phyloP scores from a whole-genome alignment of 78 protist genomes.

The Isochrysis galbana region DNA sequence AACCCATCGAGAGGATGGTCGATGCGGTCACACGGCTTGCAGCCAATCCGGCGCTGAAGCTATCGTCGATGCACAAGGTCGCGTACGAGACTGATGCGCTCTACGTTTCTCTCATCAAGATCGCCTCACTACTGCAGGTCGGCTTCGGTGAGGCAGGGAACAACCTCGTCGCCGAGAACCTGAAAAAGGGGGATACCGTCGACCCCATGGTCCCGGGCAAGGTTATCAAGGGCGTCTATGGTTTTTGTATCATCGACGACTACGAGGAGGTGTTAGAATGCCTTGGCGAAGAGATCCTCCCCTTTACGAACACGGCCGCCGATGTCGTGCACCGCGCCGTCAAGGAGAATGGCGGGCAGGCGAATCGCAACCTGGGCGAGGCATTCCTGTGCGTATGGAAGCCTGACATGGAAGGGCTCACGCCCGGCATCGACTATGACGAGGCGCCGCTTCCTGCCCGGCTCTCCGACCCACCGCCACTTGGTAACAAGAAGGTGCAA shows the following conservation, averaged over 20 bases:
- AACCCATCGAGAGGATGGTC: not conserved
- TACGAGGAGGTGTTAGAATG: not conserved
- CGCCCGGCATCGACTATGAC: not conserved
- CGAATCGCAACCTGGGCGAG: conserved; percentile 23
- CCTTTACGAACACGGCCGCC: not conserved
- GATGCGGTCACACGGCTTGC: not conserved
- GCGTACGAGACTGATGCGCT: not conserved
- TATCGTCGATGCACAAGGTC: not conserved
- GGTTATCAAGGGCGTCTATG: not conserved
- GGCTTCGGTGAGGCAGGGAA: conserved; percentile 31
- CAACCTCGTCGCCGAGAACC: not conserved
- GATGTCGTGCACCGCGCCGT: not conserved
- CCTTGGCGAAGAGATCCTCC: not conserved
- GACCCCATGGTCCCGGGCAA: not conserved
- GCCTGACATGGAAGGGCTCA: not conserved
- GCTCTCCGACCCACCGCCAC: not conserved
- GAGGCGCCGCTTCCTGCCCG: not conserved
- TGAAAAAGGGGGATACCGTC: not conserved
- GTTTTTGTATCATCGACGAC: not conserved
- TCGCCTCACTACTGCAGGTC: not conserved
- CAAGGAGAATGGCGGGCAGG: not conserved
- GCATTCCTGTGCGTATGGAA: conserved; percentile 31
- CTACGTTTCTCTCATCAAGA: not conserved
- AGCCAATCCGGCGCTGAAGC: not conserved
- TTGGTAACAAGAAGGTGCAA: not conserved